Base-by-base conservation (phyloP, 1,284 basidiomycete species). In the Trichosporon inkin region DNA sequence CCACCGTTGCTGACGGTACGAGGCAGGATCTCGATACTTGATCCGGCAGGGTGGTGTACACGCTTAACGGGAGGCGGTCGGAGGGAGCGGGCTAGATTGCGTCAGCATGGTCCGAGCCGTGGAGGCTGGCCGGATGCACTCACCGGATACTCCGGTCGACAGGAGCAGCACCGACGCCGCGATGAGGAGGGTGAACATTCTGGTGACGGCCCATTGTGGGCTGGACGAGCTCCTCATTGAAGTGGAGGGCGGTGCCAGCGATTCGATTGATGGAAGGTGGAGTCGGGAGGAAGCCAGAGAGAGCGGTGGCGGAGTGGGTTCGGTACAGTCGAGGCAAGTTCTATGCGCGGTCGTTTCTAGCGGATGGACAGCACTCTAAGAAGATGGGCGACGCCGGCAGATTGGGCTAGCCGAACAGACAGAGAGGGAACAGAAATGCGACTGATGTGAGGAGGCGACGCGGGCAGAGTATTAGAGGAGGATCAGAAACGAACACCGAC, bases 1-100 rank as follows among this genome's bases (percentile, higher is more conserved):
- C 28, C 49, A 24, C 56, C 56, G 13, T 35, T 35, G 56, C 19
- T 11, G 4, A 55, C 66, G 58, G 67, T 72, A 67, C 86, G 82
- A 24, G 88, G 86, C 37, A 89, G 78, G 60, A 89, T 88, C 20
- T 68, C 63, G 6, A 77, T 55, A 6, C 64, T 58, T 1, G 69
- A 67, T 1, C 66, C 55, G 10, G 63, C 49, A 2, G 74, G 72
- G 37, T 68, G 65, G 49, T 73, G 70, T 10, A 77, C 52, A 11
- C 74, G 66, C 32, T 67, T 62, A 0, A 78, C 61, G 10, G 74
- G 75, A 36, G 74, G 70, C 22, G 72, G 71, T 32, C 66, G 70
- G 0, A 68, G 61, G 56, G 73, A 73, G 19, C 70, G 74, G 8
- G 73, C 75, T 76, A 63, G 19, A 5, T 28, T 28, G 24, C 22